Evolutionary conservation across 208 protist species (phyloP).

Genomic region (Blastocrithidia nonstop): DNA sequence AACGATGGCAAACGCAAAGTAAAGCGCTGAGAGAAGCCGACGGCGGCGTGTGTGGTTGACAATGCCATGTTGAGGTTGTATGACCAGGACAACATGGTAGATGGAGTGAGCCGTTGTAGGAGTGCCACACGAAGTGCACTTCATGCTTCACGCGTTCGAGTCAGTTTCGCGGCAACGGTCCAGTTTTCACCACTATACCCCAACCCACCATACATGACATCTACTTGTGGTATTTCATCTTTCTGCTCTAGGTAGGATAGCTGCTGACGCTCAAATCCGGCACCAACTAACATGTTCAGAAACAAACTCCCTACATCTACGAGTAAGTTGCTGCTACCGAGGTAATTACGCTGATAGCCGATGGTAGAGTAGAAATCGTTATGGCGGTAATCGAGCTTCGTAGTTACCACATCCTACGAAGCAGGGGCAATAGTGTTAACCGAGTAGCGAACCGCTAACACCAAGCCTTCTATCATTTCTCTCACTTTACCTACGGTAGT

Average conservation of each 20-base stretch:
- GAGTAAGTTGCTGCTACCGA: slow-evolving; percentile 74
- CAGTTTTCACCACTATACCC: slow-evolving; percentile 70
- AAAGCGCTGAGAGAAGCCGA: slow-evolving; percentile 71
- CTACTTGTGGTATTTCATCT: slow-evolving; percentile 40
- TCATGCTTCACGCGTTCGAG: slow-evolving; percentile 55
- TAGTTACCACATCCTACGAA: slow-evolving; percentile 55
- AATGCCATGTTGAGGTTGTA: slow-evolving; percentile 56
- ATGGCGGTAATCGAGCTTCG: slow-evolving; percentile 43
- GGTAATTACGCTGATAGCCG: slow-evolving; percentile 63
- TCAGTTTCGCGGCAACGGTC: slow-evolving; percentile 64
- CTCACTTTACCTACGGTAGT: slow-evolving; percentile 20
- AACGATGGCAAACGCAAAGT: slow-evolving; percentile 36
- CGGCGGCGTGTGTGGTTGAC: slow-evolving; percentile 22
- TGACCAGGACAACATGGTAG: slow-evolving; percentile 45
- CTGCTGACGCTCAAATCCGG: slow-evolving; percentile 67
- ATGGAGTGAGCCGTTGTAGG: slow-evolving; percentile 40
- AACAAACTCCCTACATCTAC: slow-evolving; percentile 71
- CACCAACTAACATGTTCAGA: slow-evolving; percentile 65
- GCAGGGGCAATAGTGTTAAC: slow-evolving; percentile 75
- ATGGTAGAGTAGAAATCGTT: slow-evolving; percentile 59
- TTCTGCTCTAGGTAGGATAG: slow-evolving; percentile 64
- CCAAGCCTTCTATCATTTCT: slow-evolving; percentile 58
- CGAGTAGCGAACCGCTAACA: slow-evolving; percentile 18
- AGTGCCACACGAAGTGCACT: slow-evolving; percentile 41
- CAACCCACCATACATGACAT: slow-evolving; percentile 64